Base-by-base conservation (phyloP, 495 filamentous ascomycete species). In the Delitschia confertaspora region DNA sequence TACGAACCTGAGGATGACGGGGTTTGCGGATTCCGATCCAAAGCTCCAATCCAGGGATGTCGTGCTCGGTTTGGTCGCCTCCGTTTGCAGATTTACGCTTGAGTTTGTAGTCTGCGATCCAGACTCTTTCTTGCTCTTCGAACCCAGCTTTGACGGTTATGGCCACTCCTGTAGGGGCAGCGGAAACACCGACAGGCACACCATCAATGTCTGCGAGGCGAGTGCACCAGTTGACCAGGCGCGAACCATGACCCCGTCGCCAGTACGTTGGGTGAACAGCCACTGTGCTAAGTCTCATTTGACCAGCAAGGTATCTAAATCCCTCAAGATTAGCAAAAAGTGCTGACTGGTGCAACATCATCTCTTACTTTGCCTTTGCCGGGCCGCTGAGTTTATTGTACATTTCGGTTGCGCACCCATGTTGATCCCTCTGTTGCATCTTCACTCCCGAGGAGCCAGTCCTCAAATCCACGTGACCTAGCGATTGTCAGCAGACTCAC, bases 231-330 rank as follows among this genome's bases (percentile, higher is more conserved):
- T 26, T 36, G 23, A 47, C 38, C 18, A 53, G 38, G 3, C 34
- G 26, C 13, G 43, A 26, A 30, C 42, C 50, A 34, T 53, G 50
- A 11, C 50, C 50, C 22, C 39, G 50, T 5, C 33, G 31, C 50
- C 50, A 53, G 25, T 53, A 53, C 22, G 50, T 39, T 23, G 50
- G 50, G 32, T 53, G 50, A n/a, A 53, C 44, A 3, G 50, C 50
- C n/a, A 53, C 21, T 10, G 50, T 53, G 16, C 30, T 39, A 4
- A 53, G 25, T 20, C 37, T 37, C 50, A 53, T 53, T 6, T 33
- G 32, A 18, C 34, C 38, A 7, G 45, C 38, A 7, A 53, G 38
- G 33, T 43, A 48, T 34, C 50, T 53, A 33, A 8, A n/a, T n/a
- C n/a, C n/a, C n/a, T n/a, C n/a, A n/a, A n/a, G n/a, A n/a, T n/a